These are phyloP conservation scores for Lasiodiplodia sp. DNA, from an alignment of 2,329 filamentous ascomycete genomes.

Conservation along the genomic window DNA sequence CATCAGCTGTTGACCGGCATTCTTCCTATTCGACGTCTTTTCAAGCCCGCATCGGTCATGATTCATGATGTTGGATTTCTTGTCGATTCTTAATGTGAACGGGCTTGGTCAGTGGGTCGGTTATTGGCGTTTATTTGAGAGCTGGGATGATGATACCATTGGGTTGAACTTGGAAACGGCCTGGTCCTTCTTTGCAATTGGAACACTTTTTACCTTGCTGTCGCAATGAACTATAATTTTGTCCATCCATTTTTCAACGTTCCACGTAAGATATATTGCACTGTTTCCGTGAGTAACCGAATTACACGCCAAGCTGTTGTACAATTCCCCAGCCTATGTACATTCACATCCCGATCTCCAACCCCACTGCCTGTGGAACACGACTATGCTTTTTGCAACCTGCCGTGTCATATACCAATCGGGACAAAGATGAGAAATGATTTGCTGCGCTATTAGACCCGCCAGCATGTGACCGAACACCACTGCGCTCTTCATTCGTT, in stretches of 20 bases:
- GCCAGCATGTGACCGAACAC: background rate
- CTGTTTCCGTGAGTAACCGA: background rate
- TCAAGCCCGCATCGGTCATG: background rate
- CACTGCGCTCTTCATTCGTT: background rate
- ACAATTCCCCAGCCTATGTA: background rate
- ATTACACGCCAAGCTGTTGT: background rate
- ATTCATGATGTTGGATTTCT: conserved; percentile 3
- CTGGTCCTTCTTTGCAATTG: background rate
- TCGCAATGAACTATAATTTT: background rate
- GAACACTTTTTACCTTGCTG: background rate
- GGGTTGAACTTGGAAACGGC: background rate
- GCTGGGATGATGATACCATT: conserved; percentile 12
- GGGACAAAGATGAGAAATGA: background rate
- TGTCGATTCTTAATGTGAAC: background rate
- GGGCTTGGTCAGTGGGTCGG: background rate
- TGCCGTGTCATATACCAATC: background rate
- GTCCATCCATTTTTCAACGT: background rate
- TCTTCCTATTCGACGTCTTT: background rate
- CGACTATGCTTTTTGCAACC: background rate
- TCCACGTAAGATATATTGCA: background rate
- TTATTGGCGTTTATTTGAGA: conserved; percentile 14
- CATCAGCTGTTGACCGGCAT: conserved; percentile 53
- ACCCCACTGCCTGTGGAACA: background rate
- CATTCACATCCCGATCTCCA: background rate
- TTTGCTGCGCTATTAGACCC: background rate